Evolutionary conservation across 2,329 filamentous ascomycete species (phyloP), one percentile per base, ranked within the genome.

Genomic region (Mollisia scopiformis): DNA sequence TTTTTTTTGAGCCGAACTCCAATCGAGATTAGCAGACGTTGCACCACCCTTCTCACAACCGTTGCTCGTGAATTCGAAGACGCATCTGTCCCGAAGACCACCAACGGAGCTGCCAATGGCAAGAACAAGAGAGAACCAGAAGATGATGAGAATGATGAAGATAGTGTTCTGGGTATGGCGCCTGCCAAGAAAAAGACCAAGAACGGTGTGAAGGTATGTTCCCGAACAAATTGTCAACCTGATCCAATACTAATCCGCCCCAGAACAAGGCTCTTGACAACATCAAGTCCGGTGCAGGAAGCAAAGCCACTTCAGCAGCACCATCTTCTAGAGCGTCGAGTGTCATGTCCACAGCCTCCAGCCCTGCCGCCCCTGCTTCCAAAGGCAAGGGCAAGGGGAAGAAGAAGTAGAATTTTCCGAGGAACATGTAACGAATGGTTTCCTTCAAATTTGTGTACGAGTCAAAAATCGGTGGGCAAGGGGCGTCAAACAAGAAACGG

Each of bases 1-100:
- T 99, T 99, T 80, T 97, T 99, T 82, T 84, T 99, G 41, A 96
- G 92, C 75, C 87, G 95, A 49, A 99, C 94, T 3, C 92, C 95
- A 0, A 88, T 93, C 53, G 95, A 99, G 77, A 90, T 99, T 69
- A 90, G 92, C 63, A 88, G 95, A 69, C 87, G 96, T 55, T 98
- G 95, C 79, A 96, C 91, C 31, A 99, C 96, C 1, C 84, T 99
- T 55, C 86, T 99, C 65, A 96, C 94, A 35, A 96, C 95, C 0
- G 92, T 99, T 51, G 91, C 95, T 55, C 90, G 95, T 76, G 95
- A 99, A 77, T 97, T 97, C 75, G 94, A 97, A 73, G 88, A 90
- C 35, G 73, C 69, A 3, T 77, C 81, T 61, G 80, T 80, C 30
- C 79, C 79, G 37, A 75, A 80, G 57, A 67, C 75, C 55, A 76